Evolutionary conservation across 2,329 filamentous ascomycete species (phyloP).

Genomic region (Teratosphaeria viscida): DNA sequence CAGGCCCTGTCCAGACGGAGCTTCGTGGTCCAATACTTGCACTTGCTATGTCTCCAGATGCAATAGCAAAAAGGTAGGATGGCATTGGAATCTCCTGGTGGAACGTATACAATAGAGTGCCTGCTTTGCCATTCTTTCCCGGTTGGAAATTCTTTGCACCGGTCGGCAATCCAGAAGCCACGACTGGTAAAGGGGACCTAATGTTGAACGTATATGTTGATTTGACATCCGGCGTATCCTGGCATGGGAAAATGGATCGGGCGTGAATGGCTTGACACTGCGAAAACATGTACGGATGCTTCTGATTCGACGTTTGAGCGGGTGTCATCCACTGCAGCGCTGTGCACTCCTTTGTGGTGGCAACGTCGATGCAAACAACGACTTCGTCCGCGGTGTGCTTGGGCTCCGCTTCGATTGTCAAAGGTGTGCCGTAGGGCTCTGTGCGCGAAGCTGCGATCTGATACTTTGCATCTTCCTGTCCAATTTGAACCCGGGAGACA

Average conservation of each 20-base stretch:
- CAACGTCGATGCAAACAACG: slow-evolving; percentile 34
- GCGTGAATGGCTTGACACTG: slow-evolving; percentile 97
- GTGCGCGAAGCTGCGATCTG: slow-evolving; percentile 53
- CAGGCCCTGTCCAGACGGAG: slow-evolving; percentile 75
- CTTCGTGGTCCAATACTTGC: slow-evolving; percentile 82
- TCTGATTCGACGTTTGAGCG: slow-evolving; percentile 88
- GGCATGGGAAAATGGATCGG: slow-evolving; percentile 87
- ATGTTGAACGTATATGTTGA: slow-evolving; percentile 88
- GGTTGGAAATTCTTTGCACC: slow-evolving; percentile 42
- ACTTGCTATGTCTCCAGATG: slow-evolving; percentile 69
- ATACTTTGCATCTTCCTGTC: slow-evolving; percentile 57
- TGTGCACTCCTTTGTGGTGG: slow-evolving; percentile 80
- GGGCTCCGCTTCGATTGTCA: slow-evolving; percentile 48
- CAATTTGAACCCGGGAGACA: slow-evolving; percentile 59
- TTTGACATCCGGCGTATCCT: slow-evolving; percentile 96
- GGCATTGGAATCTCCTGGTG: slow-evolving; percentile 88
- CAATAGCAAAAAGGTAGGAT: slow-evolving; percentile 87
- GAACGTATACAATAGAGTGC: slow-evolving; percentile 64
- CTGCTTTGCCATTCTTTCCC: slow-evolving; percentile 42
- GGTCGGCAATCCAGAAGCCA: slow-evolving; percentile 70
- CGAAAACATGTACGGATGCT: slow-evolving; percentile 94
- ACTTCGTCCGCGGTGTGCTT: slow-evolving; percentile 31
- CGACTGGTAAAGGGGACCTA: slow-evolving; percentile 75
- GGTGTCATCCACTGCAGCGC: slow-evolving; percentile 93
- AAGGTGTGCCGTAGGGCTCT: slow-evolving; percentile 64